A percentile compares a stretch with the other conserved stretches of the same genome.
Evolutionary conservation across 83 land plant species (phyloP).

Genomic region (Thuja plicata): DNA sequence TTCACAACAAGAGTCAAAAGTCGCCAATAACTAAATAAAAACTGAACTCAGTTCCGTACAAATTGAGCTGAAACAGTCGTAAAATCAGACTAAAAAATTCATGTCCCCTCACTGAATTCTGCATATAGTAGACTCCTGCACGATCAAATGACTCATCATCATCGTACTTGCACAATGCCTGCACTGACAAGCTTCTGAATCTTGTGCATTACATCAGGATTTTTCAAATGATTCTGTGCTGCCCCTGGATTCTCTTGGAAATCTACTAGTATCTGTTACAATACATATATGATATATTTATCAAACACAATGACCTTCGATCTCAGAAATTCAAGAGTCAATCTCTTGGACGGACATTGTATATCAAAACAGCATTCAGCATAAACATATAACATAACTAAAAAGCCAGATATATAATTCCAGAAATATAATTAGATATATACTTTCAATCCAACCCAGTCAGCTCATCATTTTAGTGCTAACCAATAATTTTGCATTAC

Average conservation of each 20-base stretch:
- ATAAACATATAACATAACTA: too few species aligned
- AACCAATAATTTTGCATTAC: constrained; percentile 21
- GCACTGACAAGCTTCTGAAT: constrained; percentile 90
- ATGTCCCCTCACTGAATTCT: background rate
- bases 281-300: background rate
- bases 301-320: background rate
- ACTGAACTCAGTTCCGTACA: background rate
- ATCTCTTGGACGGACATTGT: background rate
- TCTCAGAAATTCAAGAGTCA: background rate
- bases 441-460: background rate
- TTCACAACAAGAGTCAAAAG: background rate
- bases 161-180: constrained; percentile 78
- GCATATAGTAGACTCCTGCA: background rate
- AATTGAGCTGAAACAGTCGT: background rate
- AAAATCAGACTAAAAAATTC: background rate
- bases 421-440: too few species aligned
- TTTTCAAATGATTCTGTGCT: constrained; percentile 93
- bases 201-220: constrained; percentile 79
- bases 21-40: background rate
- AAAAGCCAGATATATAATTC: background rate
- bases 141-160: background rate
- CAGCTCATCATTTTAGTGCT: background rate
- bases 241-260: constrained; percentile 96
- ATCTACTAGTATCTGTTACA: constrained; percentile 74
- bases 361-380: background rate